phyloP scores from a whole-genome alignment of 2,329 filamentous ascomycete species.

The Diaporthe sp. region DNA sequence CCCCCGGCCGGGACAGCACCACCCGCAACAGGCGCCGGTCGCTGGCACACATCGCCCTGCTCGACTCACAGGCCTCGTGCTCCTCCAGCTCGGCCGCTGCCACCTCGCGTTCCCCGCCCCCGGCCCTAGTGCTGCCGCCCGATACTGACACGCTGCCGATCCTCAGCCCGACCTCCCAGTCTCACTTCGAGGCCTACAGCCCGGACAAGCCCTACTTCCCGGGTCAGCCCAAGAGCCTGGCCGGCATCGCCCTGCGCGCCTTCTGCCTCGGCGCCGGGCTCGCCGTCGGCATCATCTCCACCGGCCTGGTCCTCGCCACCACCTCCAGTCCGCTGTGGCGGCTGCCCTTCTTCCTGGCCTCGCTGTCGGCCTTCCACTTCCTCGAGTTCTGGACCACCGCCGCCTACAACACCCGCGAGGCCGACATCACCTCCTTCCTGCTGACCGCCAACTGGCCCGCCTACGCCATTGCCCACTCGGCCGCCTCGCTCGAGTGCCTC shows the following conservation, averaged over 20 bases:
- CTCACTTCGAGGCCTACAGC: constrained; percentile 40
- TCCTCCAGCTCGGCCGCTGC: constrained; percentile 10
- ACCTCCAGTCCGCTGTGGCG: constrained; percentile 66
- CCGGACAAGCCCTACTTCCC: constrained; percentile 50
- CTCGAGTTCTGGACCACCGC: constrained; percentile 96
- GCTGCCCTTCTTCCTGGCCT: constrained; percentile 72
- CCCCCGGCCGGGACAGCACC: constrained; percentile 28
- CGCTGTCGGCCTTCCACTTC: constrained; percentile 89
- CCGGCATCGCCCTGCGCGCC: constrained; percentile 68
- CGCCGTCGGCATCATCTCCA: constrained; percentile 48
- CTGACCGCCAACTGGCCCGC: constrained; percentile 84
- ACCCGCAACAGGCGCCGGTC: constrained; percentile 32
- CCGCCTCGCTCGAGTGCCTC: constrained; percentile 79
- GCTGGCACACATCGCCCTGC: constrained; percentile 32
- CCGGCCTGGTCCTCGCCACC: constrained; percentile 46
- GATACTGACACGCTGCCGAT: constrained; percentile 38
- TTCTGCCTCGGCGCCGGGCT: constrained; percentile 62
- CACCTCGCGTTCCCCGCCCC: constrained; percentile 21
- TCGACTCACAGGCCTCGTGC: constrained; percentile 29
- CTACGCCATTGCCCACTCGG: constrained; percentile 84
- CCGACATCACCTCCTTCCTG: constrained; percentile 81
- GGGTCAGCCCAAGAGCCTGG: constrained; percentile 64
- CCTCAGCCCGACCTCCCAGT: constrained; percentile 44
- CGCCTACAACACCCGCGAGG: constrained; percentile 80
- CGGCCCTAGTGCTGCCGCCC: constrained; percentile 16